Conservation (phyloP, 2,329 filamentous ascomycete genomes). For the Venturia carpophila region DNA sequence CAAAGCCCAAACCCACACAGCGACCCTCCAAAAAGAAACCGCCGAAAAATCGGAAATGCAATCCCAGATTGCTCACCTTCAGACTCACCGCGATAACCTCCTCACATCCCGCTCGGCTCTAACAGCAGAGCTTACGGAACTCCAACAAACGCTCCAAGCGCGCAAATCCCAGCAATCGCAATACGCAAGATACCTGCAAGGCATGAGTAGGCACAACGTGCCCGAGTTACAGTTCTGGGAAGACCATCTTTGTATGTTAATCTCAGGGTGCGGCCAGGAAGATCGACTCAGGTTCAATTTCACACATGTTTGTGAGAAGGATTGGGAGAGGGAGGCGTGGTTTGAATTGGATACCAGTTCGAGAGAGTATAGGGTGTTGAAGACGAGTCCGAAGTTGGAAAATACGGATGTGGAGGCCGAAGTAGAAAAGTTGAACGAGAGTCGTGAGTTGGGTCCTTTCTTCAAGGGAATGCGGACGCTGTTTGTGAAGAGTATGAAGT, state of each 20-base stretch:
- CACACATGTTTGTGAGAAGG: slow-evolving; percentile 74
- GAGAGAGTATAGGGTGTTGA: slow-evolving; percentile 76
- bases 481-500: slow-evolving; percentile 54
- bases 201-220: slow-evolving; percentile 79
- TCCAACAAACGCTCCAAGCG: slow-evolving; percentile 62
- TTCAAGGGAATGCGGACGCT: slow-evolving; percentile 77
- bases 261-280: slow-evolving; percentile 78
- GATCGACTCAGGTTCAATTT: slow-evolving; percentile 88
- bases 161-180: slow-evolving; percentile 63
- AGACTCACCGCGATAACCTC: slow-evolving; percentile 48
- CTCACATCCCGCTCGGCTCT: slow-evolving; percentile 48
- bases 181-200: slow-evolving; percentile 66
- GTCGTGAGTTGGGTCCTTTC: slow-evolving; percentile 60
- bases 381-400: slow-evolving; percentile 75
- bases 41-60: slow-evolving; percentile 63
- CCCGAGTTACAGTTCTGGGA: slow-evolving; percentile 97
- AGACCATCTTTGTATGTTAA: slow-evolving; percentile 75
- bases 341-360: slow-evolving; percentile 81
- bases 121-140: slow-evolving; percentile 51
- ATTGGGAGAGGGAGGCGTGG: slow-evolving; percentile 85
- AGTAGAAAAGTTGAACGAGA: slow-evolving; percentile 73
- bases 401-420: slow-evolving; percentile 68
- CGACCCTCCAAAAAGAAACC: slow-evolving; percentile 67
- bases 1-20: slow-evolving; percentile 62
- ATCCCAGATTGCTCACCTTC: slow-evolving; percentile 49